Conservation (phyloP, 805 yeast genomes). For the Pichia scutulata region DNA sequence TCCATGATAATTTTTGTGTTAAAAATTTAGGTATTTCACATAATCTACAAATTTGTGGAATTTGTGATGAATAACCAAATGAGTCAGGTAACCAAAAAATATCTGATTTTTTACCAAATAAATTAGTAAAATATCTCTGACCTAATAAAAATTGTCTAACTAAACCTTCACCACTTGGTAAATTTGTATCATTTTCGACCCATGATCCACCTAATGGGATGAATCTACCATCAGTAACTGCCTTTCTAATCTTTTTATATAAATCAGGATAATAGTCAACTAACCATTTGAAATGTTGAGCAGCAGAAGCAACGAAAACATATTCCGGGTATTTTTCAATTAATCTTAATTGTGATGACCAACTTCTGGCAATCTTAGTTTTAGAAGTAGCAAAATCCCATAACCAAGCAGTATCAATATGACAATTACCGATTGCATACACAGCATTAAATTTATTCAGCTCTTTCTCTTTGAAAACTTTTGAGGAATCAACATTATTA, state of each 20-base stretch:
- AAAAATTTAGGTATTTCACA: slow-evolving; percentile 79
- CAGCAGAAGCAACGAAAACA: slow-evolving; percentile 90
- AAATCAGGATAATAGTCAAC: slow-evolving; percentile 79
- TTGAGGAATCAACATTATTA: slow-evolving; percentile 48
- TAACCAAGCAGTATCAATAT: slow-evolving; percentile 96
- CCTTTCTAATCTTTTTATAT: slow-evolving; percentile 54
- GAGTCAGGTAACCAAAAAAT: slow-evolving; percentile 97
- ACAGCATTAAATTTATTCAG: slow-evolving; percentile 45
- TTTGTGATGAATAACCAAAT: slow-evolving; percentile 91
- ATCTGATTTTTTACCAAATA: slow-evolving; percentile 69
- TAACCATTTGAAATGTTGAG: slow-evolving; percentile 93
- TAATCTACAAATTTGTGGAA: slow-evolving; percentile 86
- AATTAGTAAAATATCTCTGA: slow-evolving; percentile 71
- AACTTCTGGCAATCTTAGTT: slow-evolving; percentile 85
- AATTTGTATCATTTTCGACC: slow-evolving; percentile 95
- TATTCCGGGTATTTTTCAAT: slow-evolving; percentile 89
- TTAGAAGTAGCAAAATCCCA: slow-evolving; percentile 99
- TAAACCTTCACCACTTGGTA: slow-evolving; percentile 91
- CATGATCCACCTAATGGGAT: slow-evolving; percentile 94
- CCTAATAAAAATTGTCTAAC: slow-evolving; percentile 86
- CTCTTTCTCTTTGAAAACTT: slow-evolving; percentile 46
- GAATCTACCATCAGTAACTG: slow-evolving; percentile 65
- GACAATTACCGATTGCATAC: slow-evolving; percentile 88
- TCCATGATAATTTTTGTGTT: slow-evolving; percentile 95
- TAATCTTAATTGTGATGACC: slow-evolving; percentile 86